Evolutionary conservation across 2,329 filamentous ascomycete genomes (phyloP).

Genomic region (Trichoderma koningiopsis): DNA sequence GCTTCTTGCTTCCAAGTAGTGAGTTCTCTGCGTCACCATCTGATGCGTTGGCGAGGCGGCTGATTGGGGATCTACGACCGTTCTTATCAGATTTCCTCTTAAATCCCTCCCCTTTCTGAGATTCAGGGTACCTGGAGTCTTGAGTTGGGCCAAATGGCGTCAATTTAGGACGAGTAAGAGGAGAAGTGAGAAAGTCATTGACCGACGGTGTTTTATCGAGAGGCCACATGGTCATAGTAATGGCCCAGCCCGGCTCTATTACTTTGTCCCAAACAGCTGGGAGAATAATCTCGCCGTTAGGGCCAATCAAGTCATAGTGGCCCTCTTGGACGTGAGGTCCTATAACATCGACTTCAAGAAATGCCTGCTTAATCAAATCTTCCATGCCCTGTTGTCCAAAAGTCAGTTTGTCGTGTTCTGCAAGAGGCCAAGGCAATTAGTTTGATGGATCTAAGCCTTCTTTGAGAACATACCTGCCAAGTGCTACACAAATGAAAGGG

Average conservation of each 20-base stretch:
- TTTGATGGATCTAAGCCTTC: not conserved
- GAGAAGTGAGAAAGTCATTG: not conserved
- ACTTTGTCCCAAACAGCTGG: constrained; percentile 78
- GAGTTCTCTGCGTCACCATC: constrained; percentile 36
- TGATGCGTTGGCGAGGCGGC: constrained; percentile 48
- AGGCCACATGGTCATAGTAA: constrained; percentile 63
- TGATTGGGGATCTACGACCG: constrained; percentile 45
- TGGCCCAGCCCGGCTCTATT: constrained; percentile 67
- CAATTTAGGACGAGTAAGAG: too few relatives aligned
- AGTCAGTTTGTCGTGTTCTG: constrained; percentile 19
- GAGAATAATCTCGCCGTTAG: constrained; percentile 80
- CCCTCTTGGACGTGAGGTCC: constrained; percentile 76
- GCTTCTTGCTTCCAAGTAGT: constrained; percentile 3
- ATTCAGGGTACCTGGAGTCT: too few relatives aligned
- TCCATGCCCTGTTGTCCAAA: constrained; percentile 69
- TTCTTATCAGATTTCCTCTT: constrained; percentile 48
- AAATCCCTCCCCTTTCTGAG: not conserved
- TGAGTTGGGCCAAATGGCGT: too few relatives aligned
- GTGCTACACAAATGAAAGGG: constrained; percentile 83
- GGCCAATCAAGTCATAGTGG: constrained; percentile 78
- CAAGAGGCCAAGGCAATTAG: not conserved
- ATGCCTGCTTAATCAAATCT: constrained; percentile 81
- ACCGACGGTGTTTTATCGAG: constrained; percentile 48
- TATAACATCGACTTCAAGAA: constrained; percentile 74
- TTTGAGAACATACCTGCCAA: constrained; percentile 66